Conservation (phyloP, 1,139 yeast genomes). For the Geotrichum cucujoidarum region DNA sequence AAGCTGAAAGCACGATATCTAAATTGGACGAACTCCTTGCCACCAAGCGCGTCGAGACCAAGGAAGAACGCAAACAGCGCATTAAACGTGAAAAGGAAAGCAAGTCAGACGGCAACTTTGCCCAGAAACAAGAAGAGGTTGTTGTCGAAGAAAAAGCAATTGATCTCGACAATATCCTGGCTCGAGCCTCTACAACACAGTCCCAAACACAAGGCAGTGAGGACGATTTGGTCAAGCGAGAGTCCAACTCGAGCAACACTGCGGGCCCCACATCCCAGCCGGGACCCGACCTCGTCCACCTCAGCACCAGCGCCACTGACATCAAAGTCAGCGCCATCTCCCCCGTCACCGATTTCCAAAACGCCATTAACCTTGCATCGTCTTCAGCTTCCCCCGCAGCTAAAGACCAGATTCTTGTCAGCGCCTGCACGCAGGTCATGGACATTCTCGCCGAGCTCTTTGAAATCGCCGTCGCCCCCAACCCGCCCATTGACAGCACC, state of each 20-base stretch:
- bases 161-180: neutral
- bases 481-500: neutral
- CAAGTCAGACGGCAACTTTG: neutral
- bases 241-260: neutral
- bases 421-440: neutral
- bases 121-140: neutral
- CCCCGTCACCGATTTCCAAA: neutral
- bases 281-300: neutral
- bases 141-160: constrained; percentile 4
- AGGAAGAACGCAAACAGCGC: constrained; percentile 9
- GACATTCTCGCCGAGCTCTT: neutral
- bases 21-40: constrained; percentile 20
- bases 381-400: neutral
- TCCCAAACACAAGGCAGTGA: neutral
- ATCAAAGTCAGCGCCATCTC: neutral
- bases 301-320: neutral
- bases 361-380: neutral
- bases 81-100: constrained; percentile 5
- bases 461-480: neutral
- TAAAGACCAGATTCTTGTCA: neutral
- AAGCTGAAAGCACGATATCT: constrained; percentile 21
- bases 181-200: neutral
- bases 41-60: constrained; percentile 22
- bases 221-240: neutral
- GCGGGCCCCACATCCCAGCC: too few relatives aligned